Evolutionary conservation across 306 rosid species (phyloP).

Genomic region (Inga leiocalycina): DNA sequence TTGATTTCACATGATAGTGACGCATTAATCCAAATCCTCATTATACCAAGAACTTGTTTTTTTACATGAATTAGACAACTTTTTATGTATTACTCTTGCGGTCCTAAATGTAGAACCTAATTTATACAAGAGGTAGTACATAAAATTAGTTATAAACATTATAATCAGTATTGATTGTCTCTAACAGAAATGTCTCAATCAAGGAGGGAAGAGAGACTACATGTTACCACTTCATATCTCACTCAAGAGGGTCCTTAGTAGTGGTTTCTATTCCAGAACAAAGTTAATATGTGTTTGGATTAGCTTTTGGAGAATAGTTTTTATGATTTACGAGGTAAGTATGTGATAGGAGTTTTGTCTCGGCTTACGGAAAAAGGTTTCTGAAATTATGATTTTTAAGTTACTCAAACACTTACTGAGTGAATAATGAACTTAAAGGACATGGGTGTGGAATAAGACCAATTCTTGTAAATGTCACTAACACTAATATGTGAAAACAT

Average conservation of each 20-base stretch:
- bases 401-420: not conserved
- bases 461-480: not conserved
- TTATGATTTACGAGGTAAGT: no score
- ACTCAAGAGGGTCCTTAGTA: not conserved
- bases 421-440: not conserved
- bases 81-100: no score
- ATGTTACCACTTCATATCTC: not conserved
- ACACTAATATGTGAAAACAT: not conserved
- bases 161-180: no score
- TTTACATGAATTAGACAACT: no score
- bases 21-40: not conserved
- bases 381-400: no score
- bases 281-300: not conserved
- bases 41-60: no score
- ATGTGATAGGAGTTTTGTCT: no score
- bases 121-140: no score
- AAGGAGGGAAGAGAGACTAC: not conserved
- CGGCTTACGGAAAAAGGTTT: no score
- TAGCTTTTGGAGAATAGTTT: no score
- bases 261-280: not conserved
- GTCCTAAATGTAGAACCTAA: no score
- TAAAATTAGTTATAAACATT: no score
- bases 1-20: not conserved
- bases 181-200: not conserved
- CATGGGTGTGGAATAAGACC: not conserved